These are phyloP conservation scores for Ophiostoma tasmaniense DNA, from an alignment of 2,329 filamentous ascomycete species.

Conservation along the genomic window DNA sequence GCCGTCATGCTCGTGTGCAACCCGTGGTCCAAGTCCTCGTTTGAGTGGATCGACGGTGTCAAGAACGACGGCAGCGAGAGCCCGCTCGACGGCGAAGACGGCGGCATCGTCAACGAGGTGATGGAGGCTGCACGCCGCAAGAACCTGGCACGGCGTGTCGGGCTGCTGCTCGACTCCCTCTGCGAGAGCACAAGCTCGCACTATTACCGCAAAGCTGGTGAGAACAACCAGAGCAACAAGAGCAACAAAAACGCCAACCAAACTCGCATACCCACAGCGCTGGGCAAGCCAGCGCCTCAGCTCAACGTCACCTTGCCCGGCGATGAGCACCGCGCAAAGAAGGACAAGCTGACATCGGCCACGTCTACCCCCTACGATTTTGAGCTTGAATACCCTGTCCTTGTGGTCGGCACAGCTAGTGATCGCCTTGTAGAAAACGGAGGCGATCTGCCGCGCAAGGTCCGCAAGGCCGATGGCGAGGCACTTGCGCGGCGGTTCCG, in stretches of 20 bases:
- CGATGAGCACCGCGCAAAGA: neutral
- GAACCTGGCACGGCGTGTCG: neutral
- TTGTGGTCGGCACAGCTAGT: constrained; percentile 6
- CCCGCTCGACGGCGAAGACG: neutral
- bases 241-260: neutral
- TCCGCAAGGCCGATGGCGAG: neutral
- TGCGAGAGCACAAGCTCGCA: neutral
- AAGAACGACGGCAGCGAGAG: neutral
- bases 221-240: neutral
- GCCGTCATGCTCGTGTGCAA: constrained; percentile 12
- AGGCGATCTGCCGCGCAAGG: constrained; percentile 7
- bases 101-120: constrained; percentile 3
- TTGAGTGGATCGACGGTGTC: constrained; percentile 1
- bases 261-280: neutral
- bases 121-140: constrained; percentile 8
- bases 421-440: constrained; percentile 6
- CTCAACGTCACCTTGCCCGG: neutral
- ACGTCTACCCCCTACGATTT: neutral
- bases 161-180: neutral
- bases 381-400: constrained; percentile 8
- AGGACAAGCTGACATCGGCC: neutral
- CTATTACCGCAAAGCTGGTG: neutral
- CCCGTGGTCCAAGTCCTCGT: constrained; percentile 8
- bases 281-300: neutral
- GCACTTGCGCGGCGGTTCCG: constrained; percentile 6